These are phyloP conservation scores for Tolypocladium endophyticum DNA, from an alignment of 2,329 filamentous ascomycete species.

Conservation along the genomic window DNA sequence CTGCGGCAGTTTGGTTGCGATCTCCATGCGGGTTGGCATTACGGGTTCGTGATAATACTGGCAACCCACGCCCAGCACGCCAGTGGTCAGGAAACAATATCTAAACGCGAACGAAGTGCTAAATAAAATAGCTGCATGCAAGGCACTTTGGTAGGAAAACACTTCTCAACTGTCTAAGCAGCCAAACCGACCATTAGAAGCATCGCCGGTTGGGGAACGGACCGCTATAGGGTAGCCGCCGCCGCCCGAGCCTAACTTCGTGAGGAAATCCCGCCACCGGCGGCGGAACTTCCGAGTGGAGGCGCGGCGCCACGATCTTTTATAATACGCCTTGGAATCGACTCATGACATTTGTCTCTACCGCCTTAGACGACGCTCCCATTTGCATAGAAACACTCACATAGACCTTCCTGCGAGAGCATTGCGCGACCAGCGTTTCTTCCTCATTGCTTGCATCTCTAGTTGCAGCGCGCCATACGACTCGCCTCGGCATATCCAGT, in stretches of 20 bases:
- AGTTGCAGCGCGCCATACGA: neutral
- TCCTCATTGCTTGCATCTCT: neutral
- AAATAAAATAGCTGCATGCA: neutral
- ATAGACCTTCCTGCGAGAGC: neutral
- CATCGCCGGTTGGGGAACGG: neutral
- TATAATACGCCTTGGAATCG: neutral
- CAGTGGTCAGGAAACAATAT: too few relatives aligned
- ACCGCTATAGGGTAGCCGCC: neutral
- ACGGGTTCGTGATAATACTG: too few relatives aligned
- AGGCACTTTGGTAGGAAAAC: neutral
- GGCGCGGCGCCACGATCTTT: neutral
- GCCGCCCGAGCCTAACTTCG: neutral
- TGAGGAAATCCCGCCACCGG: conserved; percentile 5
- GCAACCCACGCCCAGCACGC: too few relatives aligned
- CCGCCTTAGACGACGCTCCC: neutral
- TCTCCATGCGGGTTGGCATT: too few relatives aligned
- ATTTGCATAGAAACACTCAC: too few relatives aligned
- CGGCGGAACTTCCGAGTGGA: conserved; percentile 18
- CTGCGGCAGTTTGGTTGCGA: too few relatives aligned
- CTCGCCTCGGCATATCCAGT: neutral
- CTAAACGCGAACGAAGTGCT: too few relatives aligned
- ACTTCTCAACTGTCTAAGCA: neutral
- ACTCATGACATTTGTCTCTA: too few relatives aligned
- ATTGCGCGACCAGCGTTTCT: neutral
- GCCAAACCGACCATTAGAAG: neutral